phyloP scores from a whole-genome alignment of 805 yeast species.

The Zygosaccharomyces pseudorouxii region DNA sequence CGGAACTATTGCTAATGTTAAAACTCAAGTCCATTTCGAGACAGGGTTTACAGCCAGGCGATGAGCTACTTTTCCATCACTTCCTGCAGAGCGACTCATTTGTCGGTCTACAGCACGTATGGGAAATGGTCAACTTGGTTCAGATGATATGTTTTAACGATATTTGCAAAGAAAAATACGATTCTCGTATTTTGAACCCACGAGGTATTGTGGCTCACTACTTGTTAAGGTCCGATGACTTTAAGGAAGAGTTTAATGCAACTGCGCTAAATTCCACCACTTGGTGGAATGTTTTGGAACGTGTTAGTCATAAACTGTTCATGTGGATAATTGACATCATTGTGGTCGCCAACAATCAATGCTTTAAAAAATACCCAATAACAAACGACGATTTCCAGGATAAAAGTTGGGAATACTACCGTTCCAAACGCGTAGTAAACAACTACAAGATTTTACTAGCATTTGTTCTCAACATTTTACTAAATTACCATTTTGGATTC shows the following conservation, averaged over 20 bases:
- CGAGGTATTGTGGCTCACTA: slow-evolving; percentile 34
- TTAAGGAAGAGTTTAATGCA: slow-evolving; percentile 31
- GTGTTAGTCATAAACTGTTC: slow-evolving; percentile 32
- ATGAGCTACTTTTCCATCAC: slow-evolving; percentile 35
- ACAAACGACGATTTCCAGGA: slow-evolving; percentile 20
- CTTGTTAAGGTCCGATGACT: slow-evolving; percentile 30
- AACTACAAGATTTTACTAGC: slow-evolving; percentile 42
- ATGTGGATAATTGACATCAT: slow-evolving; percentile 36
- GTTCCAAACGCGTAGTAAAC: slow-evolving; percentile 34
- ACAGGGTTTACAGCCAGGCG: slow-evolving; percentile 36
- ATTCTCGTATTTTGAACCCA: slow-evolving; percentile 29
- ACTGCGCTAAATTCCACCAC: slow-evolving; percentile 31
- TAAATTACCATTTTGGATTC: slow-evolving; percentile 51
- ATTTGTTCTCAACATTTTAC: slow-evolving; percentile 38
- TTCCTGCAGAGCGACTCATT: slow-evolving; percentile 24
- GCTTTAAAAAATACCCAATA: slow-evolving; percentile 34
- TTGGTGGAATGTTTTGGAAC: slow-evolving; percentile 32
- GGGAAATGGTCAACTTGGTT: slow-evolving; percentile 33
- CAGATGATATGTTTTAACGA: slow-evolving; percentile 34
- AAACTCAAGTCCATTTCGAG: slow-evolving; percentile 36
- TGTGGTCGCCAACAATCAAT: slow-evolving; percentile 33
- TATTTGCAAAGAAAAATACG: slow-evolving; percentile 28
- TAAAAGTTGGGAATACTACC: slow-evolving; percentile 31
- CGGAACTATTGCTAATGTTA: slow-evolving; percentile 29
- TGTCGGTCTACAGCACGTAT: slow-evolving; percentile 21